A percentile compares a stretch with the other conserved stretches of the same genome.
phyloP scores from a whole-genome alignment of 73 alveolate genomes.

The Paramecium octaurelia region DNA sequence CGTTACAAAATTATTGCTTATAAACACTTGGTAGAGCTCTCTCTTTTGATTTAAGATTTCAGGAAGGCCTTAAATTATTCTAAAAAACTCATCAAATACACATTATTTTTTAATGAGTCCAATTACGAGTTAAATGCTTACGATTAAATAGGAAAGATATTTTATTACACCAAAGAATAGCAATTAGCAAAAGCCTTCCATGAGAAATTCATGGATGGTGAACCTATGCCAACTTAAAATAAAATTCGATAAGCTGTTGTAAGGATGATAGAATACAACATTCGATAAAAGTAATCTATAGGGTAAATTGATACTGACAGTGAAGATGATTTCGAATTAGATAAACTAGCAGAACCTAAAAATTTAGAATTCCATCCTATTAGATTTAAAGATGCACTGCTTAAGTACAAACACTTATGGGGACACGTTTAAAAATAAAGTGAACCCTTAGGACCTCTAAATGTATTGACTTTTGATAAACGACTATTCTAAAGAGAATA shows the following conservation, averaged over 20 bases:
- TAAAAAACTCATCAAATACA: neutral
- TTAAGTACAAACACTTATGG: neutral
- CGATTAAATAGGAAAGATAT: slow-evolving; percentile 10
- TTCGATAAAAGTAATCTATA: neutral
- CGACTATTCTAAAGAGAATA: neutral
- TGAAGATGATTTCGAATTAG: slow-evolving; percentile 38
- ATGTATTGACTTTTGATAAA: neutral
- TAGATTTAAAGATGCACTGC: slow-evolving; percentile 17
- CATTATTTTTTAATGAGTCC: neutral
- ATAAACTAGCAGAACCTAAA: slow-evolving; percentile 7
- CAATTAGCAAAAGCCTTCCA: slow-evolving; percentile 26
- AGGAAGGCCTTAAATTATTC: neutral
- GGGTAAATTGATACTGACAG: slow-evolving; percentile 20
- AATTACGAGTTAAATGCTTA: slow-evolving; percentile 32
- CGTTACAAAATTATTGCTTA: slow-evolving; percentile 34
- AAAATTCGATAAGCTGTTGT: neutral
- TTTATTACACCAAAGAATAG: neutral
- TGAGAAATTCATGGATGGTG: slow-evolving; percentile 44
- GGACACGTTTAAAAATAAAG: slow-evolving; percentile 15
- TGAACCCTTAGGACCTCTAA: slow-evolving; percentile 40
- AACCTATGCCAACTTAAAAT: neutral
- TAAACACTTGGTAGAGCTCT: neutral
- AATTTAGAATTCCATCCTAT: neutral
- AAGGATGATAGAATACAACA: neutral
- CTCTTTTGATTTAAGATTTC: neutral